Conservation (phyloP, 768 basidiomycete genomes). For the Austroboletus festivus region DNA sequence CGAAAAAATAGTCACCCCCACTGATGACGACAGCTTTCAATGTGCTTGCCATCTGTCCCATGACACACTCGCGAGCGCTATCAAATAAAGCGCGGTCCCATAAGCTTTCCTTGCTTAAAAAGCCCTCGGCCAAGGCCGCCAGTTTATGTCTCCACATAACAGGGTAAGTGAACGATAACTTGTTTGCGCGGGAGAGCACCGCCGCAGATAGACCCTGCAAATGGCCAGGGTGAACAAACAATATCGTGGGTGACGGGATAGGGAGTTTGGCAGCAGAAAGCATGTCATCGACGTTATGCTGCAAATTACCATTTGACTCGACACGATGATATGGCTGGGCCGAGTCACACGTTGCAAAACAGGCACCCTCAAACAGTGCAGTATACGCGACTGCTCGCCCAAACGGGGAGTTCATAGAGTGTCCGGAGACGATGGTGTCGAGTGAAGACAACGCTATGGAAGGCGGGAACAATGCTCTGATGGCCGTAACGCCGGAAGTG, state of each 20-base stretch:
- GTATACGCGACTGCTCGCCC: slow-evolving; percentile 80
- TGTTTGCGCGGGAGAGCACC: slow-evolving; percentile 54
- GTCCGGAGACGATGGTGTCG: slow-evolving; percentile 76
- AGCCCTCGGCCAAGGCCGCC: slow-evolving; percentile 66
- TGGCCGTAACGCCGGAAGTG: slow-evolving; percentile 84
- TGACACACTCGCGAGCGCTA: slow-evolving; percentile 53
- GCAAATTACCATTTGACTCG: slow-evolving; percentile 1
- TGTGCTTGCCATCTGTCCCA: slow-evolving; percentile 59
- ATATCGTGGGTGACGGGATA: slow-evolving; percentile 71
- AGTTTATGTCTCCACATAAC: slow-evolving; percentile 80
- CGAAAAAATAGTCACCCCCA: slow-evolving; percentile 50
- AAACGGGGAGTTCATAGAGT: slow-evolving; percentile 70
- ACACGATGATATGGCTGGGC: slow-evolving; percentile 44
- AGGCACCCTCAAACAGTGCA: slow-evolving; percentile 70
- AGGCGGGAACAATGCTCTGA: slow-evolving; percentile 71
- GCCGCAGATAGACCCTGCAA: slow-evolving; percentile 50
- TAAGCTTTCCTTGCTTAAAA: slow-evolving; percentile 71
- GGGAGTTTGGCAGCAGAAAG: slow-evolving; percentile 46
- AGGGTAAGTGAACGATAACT: slow-evolving; percentile 50
- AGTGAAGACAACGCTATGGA: slow-evolving; percentile 62
- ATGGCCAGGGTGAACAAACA: slow-evolving; percentile 71
- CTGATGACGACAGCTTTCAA: slow-evolving; percentile 69
- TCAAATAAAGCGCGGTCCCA: slow-evolving; percentile 83
- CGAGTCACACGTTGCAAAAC: slow-evolving; percentile 64
- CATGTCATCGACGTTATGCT: slow-evolving; percentile 45